A percentile compares a stretch with the other conserved stretches of the same genome.
Conservation (phyloP, 2,329 filamentous ascomycete species). For the Diaporthe eres region DNA sequence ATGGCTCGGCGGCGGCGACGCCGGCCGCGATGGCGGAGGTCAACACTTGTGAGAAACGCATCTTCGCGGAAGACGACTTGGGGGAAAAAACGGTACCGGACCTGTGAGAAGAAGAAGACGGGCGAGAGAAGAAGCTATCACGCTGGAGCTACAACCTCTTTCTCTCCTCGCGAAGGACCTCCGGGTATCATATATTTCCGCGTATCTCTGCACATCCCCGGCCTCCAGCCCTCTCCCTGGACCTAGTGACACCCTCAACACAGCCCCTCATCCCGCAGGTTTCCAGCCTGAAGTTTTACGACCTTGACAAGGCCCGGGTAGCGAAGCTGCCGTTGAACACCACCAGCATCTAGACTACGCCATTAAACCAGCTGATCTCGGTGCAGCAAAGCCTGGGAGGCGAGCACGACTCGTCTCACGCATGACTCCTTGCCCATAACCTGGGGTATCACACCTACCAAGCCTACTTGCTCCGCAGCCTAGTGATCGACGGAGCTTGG, state of each 20-base stretch:
- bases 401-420: constrained; percentile 9
- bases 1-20: constrained; percentile 28
- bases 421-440: constrained; percentile 7
- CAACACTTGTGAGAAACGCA: constrained; percentile 33
- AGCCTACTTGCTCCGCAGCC: background rate
- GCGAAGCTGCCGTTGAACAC: constrained; percentile 26
- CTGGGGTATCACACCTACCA: background rate
- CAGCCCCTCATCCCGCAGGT: constrained; percentile 9
- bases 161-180: background rate
- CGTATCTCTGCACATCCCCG: background rate
- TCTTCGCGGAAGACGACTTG: constrained; percentile 31
- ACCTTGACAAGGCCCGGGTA: constrained; percentile 29
- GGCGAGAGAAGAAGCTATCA: constrained; percentile 12
- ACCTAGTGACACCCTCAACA: constrained; percentile 9
- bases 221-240: background rate
- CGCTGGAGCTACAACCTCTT: background rate
- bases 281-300: constrained; percentile 34
- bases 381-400: constrained; percentile 2
- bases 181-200: constrained; percentile 6
- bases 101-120: constrained; percentile 5
- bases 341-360: constrained; percentile 7
- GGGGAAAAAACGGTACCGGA: constrained; percentile 11
- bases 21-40: constrained; percentile 26
- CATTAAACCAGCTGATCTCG: constrained; percentile 22
- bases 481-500: constrained; percentile 9